Conservation (phyloP, 1,284 basidiomycete genomes). For the Naganishia sp. region DNA sequence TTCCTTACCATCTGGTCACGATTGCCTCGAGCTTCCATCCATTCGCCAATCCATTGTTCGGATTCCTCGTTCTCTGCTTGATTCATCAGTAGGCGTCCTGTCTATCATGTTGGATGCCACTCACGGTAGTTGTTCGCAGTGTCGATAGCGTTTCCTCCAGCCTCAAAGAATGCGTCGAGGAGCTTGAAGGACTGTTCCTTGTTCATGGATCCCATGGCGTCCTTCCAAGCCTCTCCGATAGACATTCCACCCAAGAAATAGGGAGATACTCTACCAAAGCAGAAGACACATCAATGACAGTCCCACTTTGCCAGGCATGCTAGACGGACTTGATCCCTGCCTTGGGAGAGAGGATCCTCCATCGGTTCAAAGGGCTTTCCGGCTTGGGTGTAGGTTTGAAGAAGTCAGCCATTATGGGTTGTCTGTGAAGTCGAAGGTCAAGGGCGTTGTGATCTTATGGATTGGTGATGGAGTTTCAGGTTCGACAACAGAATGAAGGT, state of each 20-base stretch:
- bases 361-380: slow-evolving; percentile 48
- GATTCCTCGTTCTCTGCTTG: slow-evolving; percentile 42
- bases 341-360: slow-evolving; percentile 56
- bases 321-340: slow-evolving; percentile 48
- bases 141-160: slow-evolving; percentile 49
- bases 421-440: background rate
- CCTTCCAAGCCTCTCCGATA: slow-evolving; percentile 25
- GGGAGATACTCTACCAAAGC: slow-evolving; percentile 46
- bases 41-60: slow-evolving; percentile 56
- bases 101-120: background rate
- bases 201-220: slow-evolving; percentile 32
- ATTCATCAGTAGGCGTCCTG: background rate
- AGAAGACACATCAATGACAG: background rate
- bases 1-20: slow-evolving; percentile 56
- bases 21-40: slow-evolving; percentile 53
- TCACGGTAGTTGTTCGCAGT: slow-evolving; percentile 50
- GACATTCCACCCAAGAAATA: slow-evolving; percentile 27
- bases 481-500: too few species aligned
- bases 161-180: slow-evolving; percentile 48
- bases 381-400: slow-evolving; percentile 41
- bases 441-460: too few species aligned
- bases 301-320: background rate
- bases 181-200: slow-evolving; percentile 36
- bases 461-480: too few species aligned
- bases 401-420: slow-evolving; percentile 23